Base-by-base conservation (phyloP, 345 rosid species). In the Carallia brachiata region DNA sequence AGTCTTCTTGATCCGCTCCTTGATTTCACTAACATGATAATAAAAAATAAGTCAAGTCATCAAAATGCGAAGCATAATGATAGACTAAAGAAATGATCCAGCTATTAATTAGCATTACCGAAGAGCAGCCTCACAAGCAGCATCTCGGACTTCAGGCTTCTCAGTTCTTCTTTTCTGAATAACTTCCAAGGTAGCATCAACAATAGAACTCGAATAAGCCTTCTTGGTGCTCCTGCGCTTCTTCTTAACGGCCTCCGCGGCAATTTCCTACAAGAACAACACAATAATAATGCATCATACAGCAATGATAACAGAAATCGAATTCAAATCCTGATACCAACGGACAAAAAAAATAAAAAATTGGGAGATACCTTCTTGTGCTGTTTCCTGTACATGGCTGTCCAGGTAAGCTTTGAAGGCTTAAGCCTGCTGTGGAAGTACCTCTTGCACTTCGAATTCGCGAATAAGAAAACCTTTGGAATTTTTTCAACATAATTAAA, bases 331-430 rank as follows among this genome's bases (percentile, higher is more conserved):
- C 23, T 23, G 23, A 23, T 23, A 23, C 23, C 23, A 23, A 0
- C 23, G 23, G 12, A 7, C 12, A 39, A 52, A 1, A 39, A 6
- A 36, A 6, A 12, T 6, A 6, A 13, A 7, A 40, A 4, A 40
- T 40, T 40, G 10, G 44, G 12, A 40, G 15, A 9, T 7, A 88
- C 91, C 91, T 89, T 89, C 77, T 89, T 87, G 69, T 87, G 91
- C 48, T 89, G 88, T 80, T 89, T 87, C 73, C 90, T 70, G 76
- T 78, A 89, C 90, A 89, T 85, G 59, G 90, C 86, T 1, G 95
- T 89, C 90, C 90, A 87, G 23, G 90, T 89, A 64, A 94, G 97
- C 88, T 94, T 92, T 0, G 97, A 94, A 1, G 97, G 97, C 92
- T 92, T 94, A 84, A 90, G 67, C 32, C 90, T 83, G 74, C 90